A percentile compares a stretch with the other conserved stretches of the same genome.
These are phyloP conservation scores for Prunus fruticosa DNA, from an alignment of 306 rosid species.

Conservation along the genomic window DNA sequence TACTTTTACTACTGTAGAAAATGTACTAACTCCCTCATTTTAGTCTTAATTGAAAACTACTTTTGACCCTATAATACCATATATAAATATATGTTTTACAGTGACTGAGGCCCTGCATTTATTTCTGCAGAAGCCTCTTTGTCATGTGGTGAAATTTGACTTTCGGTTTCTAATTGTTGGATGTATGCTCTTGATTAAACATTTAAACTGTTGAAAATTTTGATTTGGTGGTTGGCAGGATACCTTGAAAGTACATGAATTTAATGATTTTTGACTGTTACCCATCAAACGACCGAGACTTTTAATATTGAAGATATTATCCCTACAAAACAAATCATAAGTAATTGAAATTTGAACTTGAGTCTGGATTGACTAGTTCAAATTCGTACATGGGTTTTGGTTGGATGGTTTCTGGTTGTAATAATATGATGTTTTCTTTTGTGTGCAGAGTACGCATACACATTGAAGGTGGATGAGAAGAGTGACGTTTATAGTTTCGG, in stretches of 20 bases:
- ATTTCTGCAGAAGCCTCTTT: conserved; percentile 21
- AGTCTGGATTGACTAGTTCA: not conserved
- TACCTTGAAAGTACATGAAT: conserved; percentile 21
- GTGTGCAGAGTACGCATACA: conserved; percentile 87
- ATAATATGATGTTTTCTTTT: conserved; percentile 10
- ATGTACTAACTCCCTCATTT: conserved; percentile 25
- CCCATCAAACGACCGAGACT: conserved; percentile 1
- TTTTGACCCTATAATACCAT: conserved; percentile 20
- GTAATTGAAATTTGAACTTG: not conserved
- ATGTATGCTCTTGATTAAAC: conserved; percentile 10
- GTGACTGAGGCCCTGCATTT: conserved; percentile 17
- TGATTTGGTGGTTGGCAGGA: conserved; percentile 14
- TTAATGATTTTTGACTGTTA: conserved; percentile 27
- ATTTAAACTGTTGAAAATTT: conserved; percentile 1
- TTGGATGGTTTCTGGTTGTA: not conserved
- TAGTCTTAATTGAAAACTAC: conserved; percentile 23
- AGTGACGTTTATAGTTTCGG: conserved; percentile 96
- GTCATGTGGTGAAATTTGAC: conserved; percentile 33
- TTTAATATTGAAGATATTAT: no score
- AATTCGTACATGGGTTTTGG: not conserved
- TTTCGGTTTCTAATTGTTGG: conserved; percentile 15
- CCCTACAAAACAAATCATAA: no score
- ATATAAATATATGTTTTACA: not conserved
- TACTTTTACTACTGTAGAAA: conserved; percentile 5
- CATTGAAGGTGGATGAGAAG: conserved; percentile 89